Evolutionary conservation across 306 rosid species (phyloP), one percentile per base, ranked within the genome.

Genomic region (Casuarina glauca): DNA sequence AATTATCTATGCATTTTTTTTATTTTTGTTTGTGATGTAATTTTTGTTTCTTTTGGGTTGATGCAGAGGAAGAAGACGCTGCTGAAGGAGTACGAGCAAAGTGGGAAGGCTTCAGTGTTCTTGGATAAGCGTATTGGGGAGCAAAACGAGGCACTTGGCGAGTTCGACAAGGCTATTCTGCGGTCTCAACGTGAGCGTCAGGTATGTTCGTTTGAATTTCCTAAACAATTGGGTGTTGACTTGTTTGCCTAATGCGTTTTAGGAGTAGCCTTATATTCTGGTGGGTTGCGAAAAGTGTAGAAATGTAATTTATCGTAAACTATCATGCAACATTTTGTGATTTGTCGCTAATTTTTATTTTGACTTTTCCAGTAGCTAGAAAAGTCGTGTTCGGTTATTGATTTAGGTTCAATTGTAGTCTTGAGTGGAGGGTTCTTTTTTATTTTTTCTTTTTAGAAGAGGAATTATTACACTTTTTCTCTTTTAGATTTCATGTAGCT

Each of bases 41-140:
- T 1, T 32, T 54, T 53, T 46, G 3, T n/a, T 52, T 46, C 19
- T 60, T 60, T 57, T 82, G 74, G 53, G 36, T 70, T 41, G 82
- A 38, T 54, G 39, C 89, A 89, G 97, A 86, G 99, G 86, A 92
- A 89, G 74, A 82, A 91, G 74, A 95, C 97, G 39, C 82, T 95
- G 81, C 61, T 91, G 76, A 91, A 87, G 88, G 98, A 92, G 86
- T 91, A 89, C 32, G 89, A 87, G 77, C 91, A 78, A 79, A 92
- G 91, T 19, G 80, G 80, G 0, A 95, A 89, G 74, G 72, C 93
- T 16, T 89, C 97, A 0, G 79, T 84, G 43, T 93, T 95, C 61
- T 74, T 85, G 48, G 97, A 95, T 55, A 91, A 85, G 85, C 89
- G 99, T 75, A 91, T 95, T 6, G 99, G 97, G 5, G 97, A 92